Evolutionary conservation across 192 early-diverging fungal genomes (phyloP), one percentile per base, ranked within the genome.

Genomic region (Coemansia sp.): DNA sequence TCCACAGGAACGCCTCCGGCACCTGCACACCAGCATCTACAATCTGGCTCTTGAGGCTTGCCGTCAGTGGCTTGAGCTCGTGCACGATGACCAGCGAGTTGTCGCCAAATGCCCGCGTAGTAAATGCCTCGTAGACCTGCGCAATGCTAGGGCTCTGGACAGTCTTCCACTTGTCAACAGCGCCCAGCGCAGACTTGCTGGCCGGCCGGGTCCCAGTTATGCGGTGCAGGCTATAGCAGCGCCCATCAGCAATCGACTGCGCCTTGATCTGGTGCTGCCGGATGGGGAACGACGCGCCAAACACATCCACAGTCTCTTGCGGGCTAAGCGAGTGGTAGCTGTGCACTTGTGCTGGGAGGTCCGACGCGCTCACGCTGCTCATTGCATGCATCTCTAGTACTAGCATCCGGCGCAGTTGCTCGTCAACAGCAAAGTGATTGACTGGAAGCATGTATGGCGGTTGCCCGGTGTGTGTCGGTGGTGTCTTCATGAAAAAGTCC

Each of bases 51-150:
- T 55, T 67, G 36, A 84, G 58, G 46, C 71, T 73, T 50, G 63
- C 51, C 18, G 83, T 60, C 45, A 74, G 62, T 9, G 95, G 95
- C 81, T 94, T 90, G 74, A 92, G 97, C 72, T 98, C 96, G 71
- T 93, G 95, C 5, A 97, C 95, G 68, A 99, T 86, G 9, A 98
- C 88, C n/a, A 99, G 84, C n/a, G 97, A 82, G 64, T 90, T 86
- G 70, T 98, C 96, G 14, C 93, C 94, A 87, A 98, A 98, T 2
- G 93, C 93, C 42, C 89, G 92, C 6, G 95, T 98, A 1, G 95
- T 94, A 68, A 99, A 98, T 23, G 92, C 97, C 77, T 98, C 95
- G 14, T 91, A 85, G 23, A 98, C 84, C 28, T 89, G 92, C 7
- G 94, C 93, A 55, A 98, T 82, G 60, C 89, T 91, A 10, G 94